Evolutionary conservation across 306 rosid species (phyloP).

Genomic region (Glycyrrhiza uralensis): DNA sequence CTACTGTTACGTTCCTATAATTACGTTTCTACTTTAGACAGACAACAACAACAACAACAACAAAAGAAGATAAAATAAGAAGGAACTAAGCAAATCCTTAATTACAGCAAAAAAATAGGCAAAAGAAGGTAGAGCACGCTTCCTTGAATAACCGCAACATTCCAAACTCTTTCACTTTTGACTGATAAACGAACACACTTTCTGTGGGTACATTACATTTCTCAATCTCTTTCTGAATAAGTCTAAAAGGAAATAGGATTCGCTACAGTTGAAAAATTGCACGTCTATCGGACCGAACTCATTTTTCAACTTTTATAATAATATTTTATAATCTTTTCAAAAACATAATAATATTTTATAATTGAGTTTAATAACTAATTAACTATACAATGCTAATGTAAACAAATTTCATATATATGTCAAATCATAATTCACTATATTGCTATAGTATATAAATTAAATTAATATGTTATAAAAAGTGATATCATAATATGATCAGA

Average conservation of each 20-base stretch:
- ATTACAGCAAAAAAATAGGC: background rate
- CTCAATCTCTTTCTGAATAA: conserved; percentile 23
- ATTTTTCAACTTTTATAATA: no score
- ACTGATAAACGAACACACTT: conserved; percentile 17
- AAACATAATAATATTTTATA: no score
- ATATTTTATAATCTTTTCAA: no score
- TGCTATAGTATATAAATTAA: no score
- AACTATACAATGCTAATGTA: no score
- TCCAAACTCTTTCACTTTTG: conserved; percentile 4
- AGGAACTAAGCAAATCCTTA: background rate
- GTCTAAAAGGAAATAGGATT: conserved; percentile 9
- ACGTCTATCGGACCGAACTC: no score
- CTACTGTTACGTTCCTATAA: background rate
- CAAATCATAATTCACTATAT: no score
- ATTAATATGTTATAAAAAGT: no score
- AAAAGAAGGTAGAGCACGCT: background rate
- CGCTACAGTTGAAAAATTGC: no score
- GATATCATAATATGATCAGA: no score
- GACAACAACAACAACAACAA: background rate
- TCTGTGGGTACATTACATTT: conserved; percentile 22
- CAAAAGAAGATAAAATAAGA: background rate
- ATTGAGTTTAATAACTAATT: no score
- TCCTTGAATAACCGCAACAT: conserved; percentile 4
- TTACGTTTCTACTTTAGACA: background rate
- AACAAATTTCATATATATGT: no score